Evolutionary conservation across 2,329 filamentous ascomycete genomes (phyloP).

Genomic region (Biscogniauxia marginata): DNA sequence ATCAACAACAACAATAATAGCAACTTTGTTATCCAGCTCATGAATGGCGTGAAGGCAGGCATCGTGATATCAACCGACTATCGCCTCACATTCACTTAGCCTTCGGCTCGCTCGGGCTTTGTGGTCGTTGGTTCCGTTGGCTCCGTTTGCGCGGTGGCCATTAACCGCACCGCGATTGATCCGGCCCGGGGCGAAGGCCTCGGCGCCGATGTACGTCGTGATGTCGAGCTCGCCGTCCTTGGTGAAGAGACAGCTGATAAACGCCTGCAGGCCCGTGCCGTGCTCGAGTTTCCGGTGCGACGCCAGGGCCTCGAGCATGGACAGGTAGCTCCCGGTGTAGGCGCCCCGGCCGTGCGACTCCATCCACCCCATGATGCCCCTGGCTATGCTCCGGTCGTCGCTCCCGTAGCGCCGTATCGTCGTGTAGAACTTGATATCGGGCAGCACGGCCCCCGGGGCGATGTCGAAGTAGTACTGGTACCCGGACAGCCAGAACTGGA

Average conservation of each 20-base stretch:
- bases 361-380: constrained; percentile 14
- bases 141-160: no score
- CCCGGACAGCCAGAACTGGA: constrained; percentile 4
- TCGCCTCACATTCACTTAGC: no score
- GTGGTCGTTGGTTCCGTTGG: no score
- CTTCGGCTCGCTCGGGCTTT: no score
- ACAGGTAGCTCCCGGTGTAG: constrained; percentile 3
- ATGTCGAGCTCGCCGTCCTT: constrained; percentile 10
- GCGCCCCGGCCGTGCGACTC: constrained; percentile 9
- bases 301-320: constrained; percentile 3
- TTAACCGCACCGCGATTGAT: no score
- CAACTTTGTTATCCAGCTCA: no score
- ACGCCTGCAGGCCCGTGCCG: constrained; percentile 11
- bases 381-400: constrained; percentile 17
- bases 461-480: constrained; percentile 29
- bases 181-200: constrained; percentile 5
- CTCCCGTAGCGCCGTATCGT: constrained; percentile 16
- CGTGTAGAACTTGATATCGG: constrained; percentile 25
- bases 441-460: constrained; percentile 10
- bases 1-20: no score
- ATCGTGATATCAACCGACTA: no score
- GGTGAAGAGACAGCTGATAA: constrained; percentile 7
- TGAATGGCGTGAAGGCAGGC: no score
- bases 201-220: constrained; percentile 8
- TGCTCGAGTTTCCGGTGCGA: constrained; percentile 3